These are phyloP conservation scores for Talaromyces nanjingensis DNA, from an alignment of 495 filamentous ascomycete species.

Conservation along the genomic window DNA sequence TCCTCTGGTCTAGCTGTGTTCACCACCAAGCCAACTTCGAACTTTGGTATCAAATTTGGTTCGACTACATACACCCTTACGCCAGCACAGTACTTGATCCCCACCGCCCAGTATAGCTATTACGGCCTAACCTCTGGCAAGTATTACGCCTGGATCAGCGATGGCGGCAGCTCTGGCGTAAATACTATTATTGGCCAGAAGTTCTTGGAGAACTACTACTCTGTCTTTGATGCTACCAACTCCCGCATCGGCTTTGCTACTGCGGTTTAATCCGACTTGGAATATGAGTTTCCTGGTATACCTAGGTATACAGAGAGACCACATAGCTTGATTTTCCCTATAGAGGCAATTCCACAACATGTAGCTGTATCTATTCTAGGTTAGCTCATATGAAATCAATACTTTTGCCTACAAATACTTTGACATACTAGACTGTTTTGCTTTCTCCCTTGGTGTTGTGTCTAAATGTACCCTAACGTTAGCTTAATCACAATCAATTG, in stretches of 20 bases:
- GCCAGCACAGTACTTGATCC: background rate
- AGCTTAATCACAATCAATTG: background rate
- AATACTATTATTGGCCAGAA: slow-evolving; percentile 3
- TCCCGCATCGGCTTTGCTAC: slow-evolving; percentile 4
- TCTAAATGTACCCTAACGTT: background rate
- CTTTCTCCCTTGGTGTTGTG: background rate
- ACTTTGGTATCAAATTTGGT: background rate
- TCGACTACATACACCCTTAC: slow-evolving; percentile 2
- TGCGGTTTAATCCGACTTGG: background rate
- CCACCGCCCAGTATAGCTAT: slow-evolving; percentile 1
- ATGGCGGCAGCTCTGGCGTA: slow-evolving; percentile 1
- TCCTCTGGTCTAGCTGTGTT: background rate
- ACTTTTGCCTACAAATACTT: background rate
- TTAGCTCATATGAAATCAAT: background rate
- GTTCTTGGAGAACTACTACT: slow-evolving; percentile 1
- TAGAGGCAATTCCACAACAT: background rate
- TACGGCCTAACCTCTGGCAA: slow-evolving; percentile 2
- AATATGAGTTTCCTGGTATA: slow-evolving; percentile 1
- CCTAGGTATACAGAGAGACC: background rate
- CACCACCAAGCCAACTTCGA: background rate
- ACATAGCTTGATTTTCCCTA: background rate
- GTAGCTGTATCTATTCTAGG: background rate
- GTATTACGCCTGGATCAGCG: slow-evolving; percentile 3
- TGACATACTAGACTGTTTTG: background rate
- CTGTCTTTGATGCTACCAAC: slow-evolving; percentile 2